phyloP scores from a whole-genome alignment of 441 rosid genomes.

The Populus trichocarpa region DNA sequence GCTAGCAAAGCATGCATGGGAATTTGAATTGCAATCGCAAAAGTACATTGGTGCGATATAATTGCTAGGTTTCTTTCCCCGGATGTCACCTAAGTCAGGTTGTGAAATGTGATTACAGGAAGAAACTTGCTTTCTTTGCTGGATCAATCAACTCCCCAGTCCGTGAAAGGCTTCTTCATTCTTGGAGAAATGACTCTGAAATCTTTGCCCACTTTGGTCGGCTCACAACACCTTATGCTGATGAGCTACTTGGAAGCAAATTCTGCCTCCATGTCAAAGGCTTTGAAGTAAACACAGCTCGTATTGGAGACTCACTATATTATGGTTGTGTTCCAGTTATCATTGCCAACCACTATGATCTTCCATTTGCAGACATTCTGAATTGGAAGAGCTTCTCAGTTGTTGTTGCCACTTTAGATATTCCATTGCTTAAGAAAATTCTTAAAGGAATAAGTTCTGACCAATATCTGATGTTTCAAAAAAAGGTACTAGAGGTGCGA shows the following conservation, averaged over 20 bases:
- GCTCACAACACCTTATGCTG: slow-evolving; percentile 47
- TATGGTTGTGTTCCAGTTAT: slow-evolving; percentile 60
- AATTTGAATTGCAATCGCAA: background rate
- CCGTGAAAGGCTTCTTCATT: slow-evolving; percentile 43
- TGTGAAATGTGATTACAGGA: slow-evolving; percentile 32
- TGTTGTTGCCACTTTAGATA: slow-evolving; percentile 47
- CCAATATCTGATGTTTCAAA: slow-evolving; percentile 26
- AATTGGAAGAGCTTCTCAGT: slow-evolving; percentile 61
- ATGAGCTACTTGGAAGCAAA: slow-evolving; percentile 53
- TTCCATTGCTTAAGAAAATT: slow-evolving; percentile 49
- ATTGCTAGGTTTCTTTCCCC: background rate
- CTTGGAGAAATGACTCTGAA: slow-evolving; percentile 53
- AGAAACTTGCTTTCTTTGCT: slow-evolving; percentile 59
- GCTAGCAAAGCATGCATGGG: background rate
- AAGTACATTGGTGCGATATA: background rate
- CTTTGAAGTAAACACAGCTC: slow-evolving; percentile 64
- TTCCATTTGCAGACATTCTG: slow-evolving; percentile 52
- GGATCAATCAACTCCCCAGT: slow-evolving; percentile 60
- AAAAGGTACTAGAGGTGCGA: slow-evolving; percentile 49
- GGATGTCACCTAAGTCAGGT: background rate
- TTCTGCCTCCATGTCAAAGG: slow-evolving; percentile 71
- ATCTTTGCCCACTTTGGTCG: slow-evolving; percentile 45
- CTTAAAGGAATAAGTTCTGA: slow-evolving; percentile 34
- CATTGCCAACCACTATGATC: slow-evolving; percentile 62
- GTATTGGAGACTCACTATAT: slow-evolving; percentile 47